Evolutionary conservation across 2,329 filamentous ascomycete species (phyloP), one percentile per base, ranked within the genome.

Genomic region (Paraphoma chrysanthemicola): DNA sequence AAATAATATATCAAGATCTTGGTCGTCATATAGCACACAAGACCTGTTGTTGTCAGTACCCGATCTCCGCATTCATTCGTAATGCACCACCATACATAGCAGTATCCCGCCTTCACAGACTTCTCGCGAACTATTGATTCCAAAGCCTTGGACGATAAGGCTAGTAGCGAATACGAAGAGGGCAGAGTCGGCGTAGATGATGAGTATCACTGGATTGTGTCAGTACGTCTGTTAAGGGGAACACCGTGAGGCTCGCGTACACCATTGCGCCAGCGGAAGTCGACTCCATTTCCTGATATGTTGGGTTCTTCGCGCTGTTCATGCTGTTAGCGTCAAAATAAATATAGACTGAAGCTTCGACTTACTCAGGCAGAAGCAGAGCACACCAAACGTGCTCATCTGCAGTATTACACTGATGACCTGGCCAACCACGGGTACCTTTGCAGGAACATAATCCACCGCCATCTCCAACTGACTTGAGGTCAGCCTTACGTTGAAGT

Each of bases 1-100:
- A 89, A 89, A 28, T 86, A 78, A 65, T 89, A 89, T n/a, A 88
- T 85, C 18, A 88, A 73, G 76, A 88, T 83, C 77, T 90, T 89
- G 2, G 86, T 87, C 2, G 84, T 85, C 49, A 89, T 79, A 65
- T 89, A 89, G 61, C 83, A 88, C 6, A 82, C 74, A 1, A 89
- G 77, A 53, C 70, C 69, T 72, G 18, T n/a, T n/a, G 6, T 12
- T 33, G 50, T 59, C 12, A 61, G 56, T 51, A 6, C 2, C 16
- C 6, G 33, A 14, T 17, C 12, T 11, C 8, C 10, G 3, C 36
- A 28, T 29, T n/a, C 11, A 36, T 36, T 36, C 12, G 5, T 3
- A 33, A 17, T 31, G 17, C 23, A 38, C 3, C 10, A 17, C 12
- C 63, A 48, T 50, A 67, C 87, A 89, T 1, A 89, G 76, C 6